Evolutionary conservation across 2,329 filamentous ascomycete species (phyloP).

Genomic region (Trichoderma sp.): DNA sequence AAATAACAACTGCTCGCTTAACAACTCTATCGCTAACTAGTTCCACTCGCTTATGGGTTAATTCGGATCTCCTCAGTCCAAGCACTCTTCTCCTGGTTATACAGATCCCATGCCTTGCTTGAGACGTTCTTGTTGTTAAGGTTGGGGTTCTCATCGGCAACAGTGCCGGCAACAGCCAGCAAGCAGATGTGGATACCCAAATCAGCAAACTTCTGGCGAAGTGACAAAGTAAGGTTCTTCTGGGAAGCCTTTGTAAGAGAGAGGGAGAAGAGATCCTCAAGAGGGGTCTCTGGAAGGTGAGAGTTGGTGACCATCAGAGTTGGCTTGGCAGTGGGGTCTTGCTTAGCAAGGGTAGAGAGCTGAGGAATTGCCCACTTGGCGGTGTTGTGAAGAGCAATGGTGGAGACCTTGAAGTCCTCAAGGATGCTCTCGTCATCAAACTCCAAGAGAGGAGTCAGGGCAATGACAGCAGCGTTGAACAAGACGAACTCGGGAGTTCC

Average conservation of each 20-base stretch:
- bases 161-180: conserved; percentile 46
- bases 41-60: not conserved
- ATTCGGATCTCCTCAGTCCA: conserved; percentile 14
- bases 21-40: not conserved
- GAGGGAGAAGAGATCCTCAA: conserved; percentile 49
- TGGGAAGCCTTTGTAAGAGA: conserved; percentile 54
- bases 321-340: conserved; percentile 38
- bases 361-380: conserved; percentile 49
- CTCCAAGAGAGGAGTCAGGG: conserved; percentile 43
- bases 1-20: not conserved
- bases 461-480: conserved; percentile 55
- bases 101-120: conserved; percentile 25
- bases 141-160: conserved; percentile 20
- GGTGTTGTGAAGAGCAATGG: conserved; percentile 49
- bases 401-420: conserved; percentile 52
- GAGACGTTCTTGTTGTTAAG: conserved; percentile 27
- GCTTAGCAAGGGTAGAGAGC: conserved; percentile 37
- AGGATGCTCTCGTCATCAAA: conserved; percentile 47
- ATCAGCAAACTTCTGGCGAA: conserved; percentile 41
- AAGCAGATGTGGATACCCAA: conserved; percentile 50
- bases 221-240: conserved; percentile 48
- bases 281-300: conserved; percentile 48
- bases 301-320: conserved; percentile 52
- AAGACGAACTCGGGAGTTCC: conserved; percentile 50
- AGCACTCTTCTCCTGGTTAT: conserved; percentile 21